These are phyloP conservation scores for Sordaria brevicollis DNA, from an alignment of 495 filamentous ascomycete genomes.

Conservation along the genomic window DNA sequence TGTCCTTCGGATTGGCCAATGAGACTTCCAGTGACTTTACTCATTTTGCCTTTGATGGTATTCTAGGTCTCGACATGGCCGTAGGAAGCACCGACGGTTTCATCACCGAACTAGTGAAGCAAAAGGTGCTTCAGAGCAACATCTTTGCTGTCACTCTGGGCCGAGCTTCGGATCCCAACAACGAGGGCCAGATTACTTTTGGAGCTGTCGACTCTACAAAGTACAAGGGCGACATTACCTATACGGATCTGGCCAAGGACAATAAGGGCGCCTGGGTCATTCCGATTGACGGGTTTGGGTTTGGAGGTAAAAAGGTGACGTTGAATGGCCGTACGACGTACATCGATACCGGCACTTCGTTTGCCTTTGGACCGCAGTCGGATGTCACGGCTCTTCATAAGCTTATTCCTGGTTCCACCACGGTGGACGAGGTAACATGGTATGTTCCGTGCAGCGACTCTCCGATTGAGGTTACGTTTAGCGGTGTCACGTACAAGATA, in stretches of 20 bases:
- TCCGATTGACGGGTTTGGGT: slow-evolving; percentile 48
- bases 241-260: slow-evolving; percentile 36
- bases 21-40: slow-evolving; percentile 57
- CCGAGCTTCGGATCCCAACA: slow-evolving; percentile 49
- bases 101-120: slow-evolving; percentile 47
- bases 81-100: slow-evolving; percentile 44
- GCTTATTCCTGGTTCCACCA: slow-evolving; percentile 48
- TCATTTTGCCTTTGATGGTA: slow-evolving; percentile 77
- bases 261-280: slow-evolving; percentile 53
- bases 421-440: slow-evolving; percentile 43
- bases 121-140: slow-evolving; percentile 50
- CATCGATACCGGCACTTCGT: slow-evolving; percentile 77
- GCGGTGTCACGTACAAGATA: slow-evolving; percentile 48
- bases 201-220: slow-evolving; percentile 55
- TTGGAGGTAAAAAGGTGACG: slow-evolving; percentile 42
- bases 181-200: slow-evolving; percentile 69
- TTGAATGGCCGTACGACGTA: slow-evolving; percentile 48
- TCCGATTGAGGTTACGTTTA: slow-evolving; percentile 28
- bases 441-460: slow-evolving; percentile 60
- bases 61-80: slow-evolving; percentile 61
- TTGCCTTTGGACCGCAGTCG: slow-evolving; percentile 51
- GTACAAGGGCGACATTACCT: slow-evolving; percentile 56
- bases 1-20: slow-evolving; percentile 61
- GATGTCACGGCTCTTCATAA: slow-evolving; percentile 58
- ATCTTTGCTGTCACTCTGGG: slow-evolving; percentile 59